A percentile compares a stretch with the other conserved stretches of the same genome.
phyloP scores from a whole-genome alignment of 305 asterid genomes.

The Fraxinus paxiana region DNA sequence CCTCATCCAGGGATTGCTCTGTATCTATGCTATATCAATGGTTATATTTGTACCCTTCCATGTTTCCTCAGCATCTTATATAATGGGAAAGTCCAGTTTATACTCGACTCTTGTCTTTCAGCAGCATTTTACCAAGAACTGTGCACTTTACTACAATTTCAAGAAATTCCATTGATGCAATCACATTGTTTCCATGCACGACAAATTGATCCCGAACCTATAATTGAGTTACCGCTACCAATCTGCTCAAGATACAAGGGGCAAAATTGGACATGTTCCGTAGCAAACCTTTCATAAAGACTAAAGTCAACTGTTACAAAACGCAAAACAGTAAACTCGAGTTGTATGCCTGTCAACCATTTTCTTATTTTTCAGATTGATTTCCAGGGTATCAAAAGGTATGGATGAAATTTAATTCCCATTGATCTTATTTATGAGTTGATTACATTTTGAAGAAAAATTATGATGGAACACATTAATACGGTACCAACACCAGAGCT shows the following conservation, averaged over 20 bases:
- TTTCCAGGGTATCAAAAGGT: background rate
- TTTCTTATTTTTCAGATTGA: background rate
- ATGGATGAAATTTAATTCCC: background rate
- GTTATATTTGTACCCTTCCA: background rate
- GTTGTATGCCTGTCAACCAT: background rate
- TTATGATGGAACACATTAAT: slow-evolving; percentile 22
- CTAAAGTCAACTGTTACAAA: background rate
- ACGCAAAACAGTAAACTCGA: background rate
- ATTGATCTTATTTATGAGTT: background rate
- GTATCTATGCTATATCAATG: background rate
- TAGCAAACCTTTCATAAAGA: background rate
- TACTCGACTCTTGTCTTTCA: background rate
- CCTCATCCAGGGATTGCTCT: background rate
- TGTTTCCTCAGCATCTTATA: background rate
- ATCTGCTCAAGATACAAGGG: background rate
- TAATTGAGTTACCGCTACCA: background rate
- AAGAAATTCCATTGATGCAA: background rate
- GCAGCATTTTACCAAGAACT: background rate
- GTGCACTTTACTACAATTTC: background rate
- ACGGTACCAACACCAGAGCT: slow-evolving; percentile 16
- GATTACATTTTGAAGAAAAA: slow-evolving; percentile 9
- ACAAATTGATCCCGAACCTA: background rate
- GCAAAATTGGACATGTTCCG: background rate
- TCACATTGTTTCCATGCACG: background rate
- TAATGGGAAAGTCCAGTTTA: background rate